Evolutionary conservation across 306 rosid species (phyloP).

Genomic region (Vigna mungo): DNA sequence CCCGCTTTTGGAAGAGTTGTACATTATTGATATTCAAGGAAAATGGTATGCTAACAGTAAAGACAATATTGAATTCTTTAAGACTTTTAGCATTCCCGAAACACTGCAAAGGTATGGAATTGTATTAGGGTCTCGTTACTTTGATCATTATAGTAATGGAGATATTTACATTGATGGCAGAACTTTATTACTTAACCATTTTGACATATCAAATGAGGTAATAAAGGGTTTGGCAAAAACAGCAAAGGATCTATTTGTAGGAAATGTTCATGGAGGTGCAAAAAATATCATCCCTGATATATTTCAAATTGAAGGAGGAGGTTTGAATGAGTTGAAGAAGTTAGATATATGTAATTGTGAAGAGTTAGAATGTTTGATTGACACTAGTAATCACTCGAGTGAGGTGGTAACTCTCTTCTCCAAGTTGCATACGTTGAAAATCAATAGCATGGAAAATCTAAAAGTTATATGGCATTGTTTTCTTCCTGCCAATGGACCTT

Average conservation of each 20-base stretch:
- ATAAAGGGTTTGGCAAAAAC: neutral
- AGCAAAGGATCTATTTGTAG: neutral
- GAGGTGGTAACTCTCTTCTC: conserved; percentile 20
- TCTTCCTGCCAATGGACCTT: neutral
- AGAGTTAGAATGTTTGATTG: conserved; percentile 32
- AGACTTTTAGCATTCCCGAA: neutral
- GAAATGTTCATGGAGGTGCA: neutral
- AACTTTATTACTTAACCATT: neutral
- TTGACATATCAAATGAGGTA: neutral
- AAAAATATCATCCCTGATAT: conserved; percentile 27
- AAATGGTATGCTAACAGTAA: neutral
- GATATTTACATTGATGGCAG: neutral
- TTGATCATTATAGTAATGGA: fast-evolving
- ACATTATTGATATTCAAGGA: neutral
- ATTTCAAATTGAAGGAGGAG: neutral
- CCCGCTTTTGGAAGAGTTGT: conserved; percentile 8
- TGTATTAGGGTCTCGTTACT: fast-evolving
- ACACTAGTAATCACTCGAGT: neutral
- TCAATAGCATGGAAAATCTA: neutral
- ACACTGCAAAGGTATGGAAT: neutral
- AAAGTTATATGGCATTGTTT: conserved; percentile 23
- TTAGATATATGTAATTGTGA: neutral
- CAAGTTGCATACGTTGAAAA: neutral
- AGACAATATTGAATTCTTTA: neutral
- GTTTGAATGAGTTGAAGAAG: conserved; percentile 17